phyloP scores from a whole-genome alignment of 2,329 filamentous ascomycete genomes.

The Cercospora zeina region DNA sequence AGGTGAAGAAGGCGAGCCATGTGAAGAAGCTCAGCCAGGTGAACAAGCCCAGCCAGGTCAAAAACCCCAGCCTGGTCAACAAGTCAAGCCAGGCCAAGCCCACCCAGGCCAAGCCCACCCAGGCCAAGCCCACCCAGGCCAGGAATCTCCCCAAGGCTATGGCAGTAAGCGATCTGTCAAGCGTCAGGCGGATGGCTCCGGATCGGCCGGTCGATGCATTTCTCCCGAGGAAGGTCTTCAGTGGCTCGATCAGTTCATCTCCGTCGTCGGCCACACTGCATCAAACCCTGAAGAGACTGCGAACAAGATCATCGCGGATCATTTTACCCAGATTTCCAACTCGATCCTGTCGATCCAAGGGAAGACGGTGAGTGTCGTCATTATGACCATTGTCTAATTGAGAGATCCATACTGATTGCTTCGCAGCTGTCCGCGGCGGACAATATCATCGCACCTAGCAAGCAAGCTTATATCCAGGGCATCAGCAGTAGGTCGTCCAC shows the following conservation, averaged over 20 bases:
- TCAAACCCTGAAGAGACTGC: slow-evolving; percentile 13
- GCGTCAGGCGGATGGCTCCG: not conserved
- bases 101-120: too few relatives aligned
- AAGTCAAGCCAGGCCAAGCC: too few relatives aligned
- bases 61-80: too few relatives aligned
- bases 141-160: not conserved
- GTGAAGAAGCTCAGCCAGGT: too few relatives aligned
- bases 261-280: slow-evolving; percentile 14
- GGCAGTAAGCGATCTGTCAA: not conserved
- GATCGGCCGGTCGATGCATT: slow-evolving; percentile 16
- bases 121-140: not conserved
- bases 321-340: slow-evolving; percentile 22
- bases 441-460: slow-evolving; percentile 11
- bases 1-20: too few relatives aligned
- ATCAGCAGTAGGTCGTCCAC: slow-evolving; percentile 2
- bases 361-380: slow-evolving; percentile 7
- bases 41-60: too few relatives aligned
- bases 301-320: slow-evolving; percentile 23
- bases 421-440: slow-evolving; percentile 6
- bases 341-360: slow-evolving; percentile 24
- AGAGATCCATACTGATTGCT: not conserved
- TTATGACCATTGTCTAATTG: not conserved
- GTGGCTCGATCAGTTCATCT: slow-evolving; percentile 19
- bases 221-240: slow-evolving; percentile 18
- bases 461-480: slow-evolving; percentile 20